Evolutionary conservation across 495 filamentous ascomycete genomes (phyloP), one percentile per base, ranked within the genome.

Genomic region (Venustampulla echinocandica): DNA sequence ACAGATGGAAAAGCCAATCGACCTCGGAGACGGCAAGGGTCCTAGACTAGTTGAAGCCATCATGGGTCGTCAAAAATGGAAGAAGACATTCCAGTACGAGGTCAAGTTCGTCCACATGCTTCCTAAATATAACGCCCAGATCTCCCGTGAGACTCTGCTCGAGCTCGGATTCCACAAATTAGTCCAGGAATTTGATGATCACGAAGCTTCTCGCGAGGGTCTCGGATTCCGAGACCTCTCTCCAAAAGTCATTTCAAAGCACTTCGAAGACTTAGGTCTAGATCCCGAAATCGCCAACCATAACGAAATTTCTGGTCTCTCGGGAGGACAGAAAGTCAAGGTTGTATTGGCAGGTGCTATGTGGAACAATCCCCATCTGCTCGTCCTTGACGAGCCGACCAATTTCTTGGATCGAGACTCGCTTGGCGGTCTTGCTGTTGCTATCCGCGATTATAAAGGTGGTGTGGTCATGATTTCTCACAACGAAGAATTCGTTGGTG

Each of bases 61-160:
- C 10, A 90, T 99, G 48, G 92, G 92, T 71, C 83, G 92, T 44
- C 90, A 96, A 60, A 99, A 99, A 72, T 97, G 75, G 69, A 97
- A 99, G 81, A 99, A 97, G 77, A 82, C 82, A 35, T 96, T 94
- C 79, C 93, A 97, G 69, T 99, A 99, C 63, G 93, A 99, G 69
- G 79, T 96, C 14, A 95, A 95, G 75, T 99, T 92, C 92, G 64
- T 82, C 54, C 73, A 76, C 47, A 75, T 84, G 58, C 79, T 95
- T 11, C 93, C 92, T 38, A 97, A 97, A 71, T 69, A 81, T 76
- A 99, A 99, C 74, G 81, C 77, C 47, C 82, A 85, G 70, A 81
- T 96, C 61, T 94, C 87, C 3, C 86, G 92, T 27, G 92, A 99
- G 67, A 99, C 92, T 0, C 75, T 99, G 6, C 57, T 85, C 13